Evolutionary conservation across 2,329 filamentous ascomycete genomes (phyloP).

Genomic region (Hawksworthiomyces lignivorus): DNA sequence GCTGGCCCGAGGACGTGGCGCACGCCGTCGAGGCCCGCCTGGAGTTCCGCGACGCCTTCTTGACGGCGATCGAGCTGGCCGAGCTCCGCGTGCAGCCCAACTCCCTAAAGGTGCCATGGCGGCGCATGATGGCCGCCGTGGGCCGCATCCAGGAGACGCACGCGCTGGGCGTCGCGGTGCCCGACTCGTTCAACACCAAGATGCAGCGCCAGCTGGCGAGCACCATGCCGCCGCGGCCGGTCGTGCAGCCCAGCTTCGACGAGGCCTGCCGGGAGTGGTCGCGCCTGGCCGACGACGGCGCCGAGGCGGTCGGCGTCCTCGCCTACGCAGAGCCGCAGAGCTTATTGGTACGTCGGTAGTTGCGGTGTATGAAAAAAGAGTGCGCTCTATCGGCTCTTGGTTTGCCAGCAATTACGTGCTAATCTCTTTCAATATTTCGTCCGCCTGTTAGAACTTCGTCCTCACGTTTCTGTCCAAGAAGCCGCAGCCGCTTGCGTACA

Average conservation of each 20-base stretch:
- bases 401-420: no score
- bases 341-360: slow-evolving; percentile 48
- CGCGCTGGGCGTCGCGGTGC: slow-evolving; percentile 54
- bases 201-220: slow-evolving; percentile 87
- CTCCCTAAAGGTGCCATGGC: slow-evolving; percentile 44
- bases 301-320: slow-evolving; percentile 60
- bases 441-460: slow-evolving; percentile 64
- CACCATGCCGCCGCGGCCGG: slow-evolving; percentile 85
- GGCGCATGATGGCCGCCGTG: slow-evolving; percentile 42
- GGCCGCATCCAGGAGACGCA: slow-evolving; percentile 52
- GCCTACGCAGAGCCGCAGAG: slow-evolving; percentile 62
- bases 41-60: slow-evolving; percentile 55
- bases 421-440: no score
- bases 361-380: neutral
- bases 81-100: slow-evolving; percentile 37
- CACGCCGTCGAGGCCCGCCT: slow-evolving; percentile 59
- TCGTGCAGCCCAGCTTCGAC: slow-evolving; percentile 67
- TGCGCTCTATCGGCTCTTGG: no score
- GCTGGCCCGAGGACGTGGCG: slow-evolving; percentile 33
- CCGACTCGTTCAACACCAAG: slow-evolving; percentile 80
- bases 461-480: slow-evolving; percentile 68
- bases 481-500: slow-evolving; percentile 75
- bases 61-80: slow-evolving; percentile 45
- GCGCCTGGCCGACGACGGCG: slow-evolving; percentile 63
- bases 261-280: slow-evolving; percentile 64